These are phyloP conservation scores for Suillus bovinus DNA, from an alignment of 768 basidiomycete species.

Conservation along the genomic window DNA sequence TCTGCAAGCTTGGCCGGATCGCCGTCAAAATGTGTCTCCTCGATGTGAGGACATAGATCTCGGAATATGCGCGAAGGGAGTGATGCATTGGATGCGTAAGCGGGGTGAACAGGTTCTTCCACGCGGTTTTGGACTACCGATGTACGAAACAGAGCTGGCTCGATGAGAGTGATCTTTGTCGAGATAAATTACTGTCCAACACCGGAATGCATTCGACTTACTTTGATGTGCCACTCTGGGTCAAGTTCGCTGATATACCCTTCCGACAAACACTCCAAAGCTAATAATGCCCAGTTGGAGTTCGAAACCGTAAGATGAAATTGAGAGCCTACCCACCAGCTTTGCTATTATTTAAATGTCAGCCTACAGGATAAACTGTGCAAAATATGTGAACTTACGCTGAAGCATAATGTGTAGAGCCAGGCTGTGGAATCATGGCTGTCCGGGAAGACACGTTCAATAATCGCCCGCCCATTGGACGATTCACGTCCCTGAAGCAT, in stretches of 20 bases:
- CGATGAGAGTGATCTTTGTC: slow-evolving; percentile 21
- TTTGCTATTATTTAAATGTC: slow-evolving; percentile 18
- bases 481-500: slow-evolving; percentile 39
- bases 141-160: slow-evolving; percentile 29
- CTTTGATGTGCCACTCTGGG: slow-evolving; percentile 39
- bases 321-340: slow-evolving; percentile 15
- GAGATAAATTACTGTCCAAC: slow-evolving; percentile 1
- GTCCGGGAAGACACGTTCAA: slow-evolving; percentile 35
- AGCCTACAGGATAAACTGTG: slow-evolving; percentile 6
- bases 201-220: slow-evolving; percentile 9
- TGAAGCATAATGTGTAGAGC: slow-evolving; percentile 25
- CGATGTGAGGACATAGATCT: slow-evolving; percentile 19
- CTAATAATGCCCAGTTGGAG: slow-evolving; percentile 18
- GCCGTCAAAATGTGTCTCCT: slow-evolving; percentile 21
- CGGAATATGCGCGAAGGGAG: slow-evolving; percentile 27
- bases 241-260: slow-evolving; percentile 33
- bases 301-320: not conserved
- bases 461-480: slow-evolving; percentile 34
- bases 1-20: slow-evolving; percentile 27
- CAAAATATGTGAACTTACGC: slow-evolving; percentile 22
- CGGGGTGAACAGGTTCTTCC: slow-evolving; percentile 17
- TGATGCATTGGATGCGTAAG: slow-evolving; percentile 26
- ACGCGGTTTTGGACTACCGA: slow-evolving; percentile 13
- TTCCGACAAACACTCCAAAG: slow-evolving; percentile 34
- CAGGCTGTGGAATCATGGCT: slow-evolving; percentile 25